Base-by-base conservation (phyloP, 2,329 filamentous ascomycete genomes). In the Massarina eburnea region DNA sequence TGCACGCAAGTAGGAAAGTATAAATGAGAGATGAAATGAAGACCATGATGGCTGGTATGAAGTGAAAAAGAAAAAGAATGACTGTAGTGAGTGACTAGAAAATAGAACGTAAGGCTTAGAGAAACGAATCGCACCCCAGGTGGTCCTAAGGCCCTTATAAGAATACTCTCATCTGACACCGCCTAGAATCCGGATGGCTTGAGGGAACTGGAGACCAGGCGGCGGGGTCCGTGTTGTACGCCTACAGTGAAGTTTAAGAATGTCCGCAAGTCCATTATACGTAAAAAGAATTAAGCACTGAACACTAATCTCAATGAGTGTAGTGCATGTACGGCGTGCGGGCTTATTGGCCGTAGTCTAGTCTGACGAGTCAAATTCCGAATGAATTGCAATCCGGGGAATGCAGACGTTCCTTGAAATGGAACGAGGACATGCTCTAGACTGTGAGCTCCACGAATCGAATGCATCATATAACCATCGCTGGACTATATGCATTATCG, bases 51-150 rank as follows among this genome's bases (percentile, higher is more conserved):
- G 18, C n/a, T 14, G 27, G 27, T 30, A 30, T 30, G 12, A 14
- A 30, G 27, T 8, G 12, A 14, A 33, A 39, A 44, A 30, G 41
- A 48, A 33, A 39, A 44, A 30, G 41, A 48, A 7, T 26, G 40
- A 36, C 19, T 36, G 33, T 3, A 32, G 14, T 30, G 19, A 30
- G 33, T 43, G 21, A 41, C 14, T 21, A 21, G 21, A 30, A 24
- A 27, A 32, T 27, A 5, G 37, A 39, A 15, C 5, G 22, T 15
- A 18, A n/a, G 20, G 18, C 19, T 21, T 3, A 37, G 9, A 10
- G 10, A 37, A 8, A n/a, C n/a, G n/a, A 37, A 9, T 4, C 4
- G 10, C 21, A 21, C 8, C 34, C 3, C 7, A 20, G 19, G 15
- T 4, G 19, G 8, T 9, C 17, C 19, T 9, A 21, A 21, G 34